phyloP scores from a whole-genome alignment of 352 stramenopile genomes.

The Pythium oligandrum region DNA sequence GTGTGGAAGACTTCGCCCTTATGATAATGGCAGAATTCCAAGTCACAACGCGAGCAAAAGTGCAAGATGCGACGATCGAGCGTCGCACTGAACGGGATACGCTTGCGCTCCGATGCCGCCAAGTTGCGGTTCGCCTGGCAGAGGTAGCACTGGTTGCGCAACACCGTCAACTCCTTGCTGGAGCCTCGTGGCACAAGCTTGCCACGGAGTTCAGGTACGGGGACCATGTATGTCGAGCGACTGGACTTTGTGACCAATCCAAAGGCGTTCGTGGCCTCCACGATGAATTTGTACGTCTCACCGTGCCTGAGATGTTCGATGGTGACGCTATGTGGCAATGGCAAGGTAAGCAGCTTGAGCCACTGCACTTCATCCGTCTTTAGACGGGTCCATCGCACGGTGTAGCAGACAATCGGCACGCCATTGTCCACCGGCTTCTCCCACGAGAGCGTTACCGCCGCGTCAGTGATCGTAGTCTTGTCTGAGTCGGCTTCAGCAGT shows the following conservation, averaged over 20 bases:
- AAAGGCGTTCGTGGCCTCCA: constrained; percentile 80
- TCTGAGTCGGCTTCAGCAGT: constrained; percentile 52
- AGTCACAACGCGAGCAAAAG: constrained; percentile 77
- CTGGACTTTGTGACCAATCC: constrained; percentile 69
- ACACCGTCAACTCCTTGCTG: constrained; percentile 27
- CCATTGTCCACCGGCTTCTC: constrained; percentile 75
- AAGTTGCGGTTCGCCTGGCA: constrained; percentile 38
- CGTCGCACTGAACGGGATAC: constrained; percentile 54
- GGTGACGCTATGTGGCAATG: constrained; percentile 53
- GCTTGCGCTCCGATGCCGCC: constrained; percentile 41
- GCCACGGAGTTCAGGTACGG: constrained; percentile 64
- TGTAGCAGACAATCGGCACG: constrained; percentile 81
- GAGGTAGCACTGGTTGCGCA: constrained; percentile 71
- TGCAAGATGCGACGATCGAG: constrained; percentile 72
- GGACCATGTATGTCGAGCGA: constrained; percentile 84
- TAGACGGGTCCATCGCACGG: constrained; percentile 68
- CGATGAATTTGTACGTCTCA: constrained; percentile 83
- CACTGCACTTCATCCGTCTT: constrained; percentile 78
- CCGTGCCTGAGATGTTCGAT: constrained; percentile 66
- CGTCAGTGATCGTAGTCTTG: constrained; percentile 54
- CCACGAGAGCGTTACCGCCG: constrained; percentile 66
- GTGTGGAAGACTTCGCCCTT: constrained; percentile 75
- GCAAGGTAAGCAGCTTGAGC: constrained; percentile 63
- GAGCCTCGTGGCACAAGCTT: constrained; percentile 43
- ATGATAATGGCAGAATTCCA: constrained; percentile 82